Percentiles rank a stretch among this genome's conserved stretches.
phyloP scores from a whole-genome alignment of 352 stramenopile species.

The Phytopythium montanum region DNA sequence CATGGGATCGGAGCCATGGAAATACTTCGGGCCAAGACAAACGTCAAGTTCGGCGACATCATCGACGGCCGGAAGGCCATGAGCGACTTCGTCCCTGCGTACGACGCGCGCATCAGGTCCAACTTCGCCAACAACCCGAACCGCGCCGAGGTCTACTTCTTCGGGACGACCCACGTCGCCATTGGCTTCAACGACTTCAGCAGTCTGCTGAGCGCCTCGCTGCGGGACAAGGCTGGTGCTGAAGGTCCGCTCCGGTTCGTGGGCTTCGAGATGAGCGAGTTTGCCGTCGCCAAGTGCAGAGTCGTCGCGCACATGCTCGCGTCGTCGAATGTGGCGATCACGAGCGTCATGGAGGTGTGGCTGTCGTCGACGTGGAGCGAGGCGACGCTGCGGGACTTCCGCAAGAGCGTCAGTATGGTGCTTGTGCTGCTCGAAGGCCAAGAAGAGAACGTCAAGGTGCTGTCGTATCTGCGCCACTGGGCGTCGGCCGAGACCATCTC shows the following conservation, averaged over 20 bases:
- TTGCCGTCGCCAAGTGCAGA: constrained; percentile 21
- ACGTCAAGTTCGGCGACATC: constrained; percentile 11
- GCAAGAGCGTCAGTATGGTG: constrained; percentile 8
- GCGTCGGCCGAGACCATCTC: constrained; percentile 12
- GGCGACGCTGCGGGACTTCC: constrained; percentile 14
- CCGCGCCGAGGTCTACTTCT: constrained; percentile 18
- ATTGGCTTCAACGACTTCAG: constrained; percentile 30
- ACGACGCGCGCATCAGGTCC: constrained; percentile 21
- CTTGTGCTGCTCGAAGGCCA: constrained; percentile 4
- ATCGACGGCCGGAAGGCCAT: constrained; percentile 10
- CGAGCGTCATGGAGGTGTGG: constrained; percentile 24
- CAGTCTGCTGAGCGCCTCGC: constrained; percentile 11
- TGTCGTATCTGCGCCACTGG: constrained; percentile 22
- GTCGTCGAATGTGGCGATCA: constrained; percentile 9
- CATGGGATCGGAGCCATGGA: constrained; percentile 16
- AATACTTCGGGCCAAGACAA: constrained; percentile 4
- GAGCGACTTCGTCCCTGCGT: constrained; percentile 3
- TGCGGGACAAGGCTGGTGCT: neutral
- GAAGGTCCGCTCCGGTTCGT: constrained; percentile 15
- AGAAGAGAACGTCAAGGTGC: constrained; percentile 16
- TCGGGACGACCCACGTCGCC: constrained; percentile 24
- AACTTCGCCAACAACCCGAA: constrained; percentile 24
- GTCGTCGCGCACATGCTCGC: constrained; percentile 21
- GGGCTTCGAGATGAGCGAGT: constrained; percentile 26
- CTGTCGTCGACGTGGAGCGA: constrained; percentile 22